These are phyloP conservation scores for Aphanomyces stellatus DNA, from an alignment of 352 stramenopile genomes.

Conservation along the genomic window DNA sequence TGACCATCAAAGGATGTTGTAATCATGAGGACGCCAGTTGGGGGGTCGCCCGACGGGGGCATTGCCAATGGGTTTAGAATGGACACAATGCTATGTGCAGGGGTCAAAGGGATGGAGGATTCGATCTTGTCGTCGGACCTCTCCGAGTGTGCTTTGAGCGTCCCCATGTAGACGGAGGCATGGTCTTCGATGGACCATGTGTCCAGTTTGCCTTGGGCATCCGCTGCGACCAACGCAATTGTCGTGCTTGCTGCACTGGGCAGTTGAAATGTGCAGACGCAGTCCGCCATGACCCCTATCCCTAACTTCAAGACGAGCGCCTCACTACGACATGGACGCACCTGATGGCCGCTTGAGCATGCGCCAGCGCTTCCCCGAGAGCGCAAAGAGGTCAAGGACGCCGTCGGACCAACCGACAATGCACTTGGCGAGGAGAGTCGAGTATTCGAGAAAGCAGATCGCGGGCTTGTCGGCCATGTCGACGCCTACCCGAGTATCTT, in stretches of 20 bases:
- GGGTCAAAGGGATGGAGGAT: too few relatives aligned
- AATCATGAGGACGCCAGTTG: background rate
- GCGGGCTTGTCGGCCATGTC: background rate
- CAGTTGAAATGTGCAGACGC: slow-evolving; percentile 11
- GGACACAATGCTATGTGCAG: slow-evolving; percentile 4
- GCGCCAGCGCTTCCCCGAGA: slow-evolving; percentile 5
- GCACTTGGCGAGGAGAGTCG: slow-evolving; percentile 6
- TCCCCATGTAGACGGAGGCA: background rate
- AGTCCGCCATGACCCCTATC: slow-evolving; percentile 12
- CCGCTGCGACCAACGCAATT: background rate
- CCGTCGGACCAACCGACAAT: slow-evolving; percentile 18
- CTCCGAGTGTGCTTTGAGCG: background rate
- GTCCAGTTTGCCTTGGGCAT: slow-evolving; percentile 3
- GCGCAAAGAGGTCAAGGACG: slow-evolving; percentile 9
- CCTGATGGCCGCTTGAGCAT: slow-evolving; percentile 15
- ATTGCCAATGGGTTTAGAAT: background rate
- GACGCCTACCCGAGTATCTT: too few relatives aligned
- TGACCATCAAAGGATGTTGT: background rate
- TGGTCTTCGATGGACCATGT: background rate
- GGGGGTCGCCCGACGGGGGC: background rate
- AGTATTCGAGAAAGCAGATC: slow-evolving; percentile 18
- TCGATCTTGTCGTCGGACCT: background rate
- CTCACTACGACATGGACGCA: too few relatives aligned
- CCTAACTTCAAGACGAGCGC: too few relatives aligned
- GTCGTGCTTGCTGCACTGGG: too few relatives aligned